A percentile compares a stretch with the other conserved stretches of the same genome.
Conservation (phyloP, 2,329 filamentous ascomycete genomes). For the Clathrospora elynae region DNA sequence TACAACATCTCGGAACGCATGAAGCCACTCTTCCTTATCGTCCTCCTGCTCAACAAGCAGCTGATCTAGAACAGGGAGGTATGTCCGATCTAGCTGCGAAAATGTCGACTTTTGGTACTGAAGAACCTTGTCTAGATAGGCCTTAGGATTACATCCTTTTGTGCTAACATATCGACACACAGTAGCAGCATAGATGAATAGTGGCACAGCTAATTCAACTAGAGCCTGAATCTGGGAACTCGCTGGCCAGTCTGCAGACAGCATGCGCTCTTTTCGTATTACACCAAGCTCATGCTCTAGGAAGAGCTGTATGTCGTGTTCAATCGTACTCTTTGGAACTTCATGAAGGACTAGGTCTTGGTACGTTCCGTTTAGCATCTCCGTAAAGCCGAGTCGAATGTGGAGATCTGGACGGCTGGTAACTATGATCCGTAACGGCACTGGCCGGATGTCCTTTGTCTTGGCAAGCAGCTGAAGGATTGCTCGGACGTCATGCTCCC, state of each 20-base stretch:
- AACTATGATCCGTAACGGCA: slow-evolving; percentile 22
- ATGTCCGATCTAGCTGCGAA: slow-evolving; percentile 24
- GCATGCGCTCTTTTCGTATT: slow-evolving; percentile 18
- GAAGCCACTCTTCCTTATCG: slow-evolving; percentile 17
- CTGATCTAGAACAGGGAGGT: slow-evolving; percentile 24
- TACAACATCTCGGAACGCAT: slow-evolving; percentile 16
- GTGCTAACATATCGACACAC: slow-evolving; percentile 29
- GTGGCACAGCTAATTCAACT: slow-evolving; percentile 28
- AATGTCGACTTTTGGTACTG: slow-evolving; percentile 17
- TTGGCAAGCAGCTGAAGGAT: slow-evolving; percentile 28
- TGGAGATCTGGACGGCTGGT: slow-evolving; percentile 28
- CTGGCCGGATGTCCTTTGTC: slow-evolving; percentile 11
- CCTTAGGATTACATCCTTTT: slow-evolving; percentile 16
- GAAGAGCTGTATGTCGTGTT: slow-evolving; percentile 25
- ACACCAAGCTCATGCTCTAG: slow-evolving; percentile 21
- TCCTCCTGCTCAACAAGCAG: slow-evolving; percentile 40
- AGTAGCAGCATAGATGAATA: slow-evolving; percentile 46
- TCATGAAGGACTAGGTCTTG: slow-evolving; percentile 20
- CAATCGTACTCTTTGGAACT: slow-evolving; percentile 17
- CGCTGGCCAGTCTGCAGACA: slow-evolving; percentile 30
- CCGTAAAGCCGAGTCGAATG: slow-evolving; percentile 22
- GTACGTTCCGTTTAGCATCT: slow-evolving; percentile 20
- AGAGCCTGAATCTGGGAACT: slow-evolving; percentile 28
- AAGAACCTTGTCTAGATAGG: slow-evolving; percentile 19
- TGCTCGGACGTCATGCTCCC: slow-evolving; percentile 12